Base-by-base conservation (phyloP, 768 basidiomycete species). In the Kwoniella europaea region DNA sequence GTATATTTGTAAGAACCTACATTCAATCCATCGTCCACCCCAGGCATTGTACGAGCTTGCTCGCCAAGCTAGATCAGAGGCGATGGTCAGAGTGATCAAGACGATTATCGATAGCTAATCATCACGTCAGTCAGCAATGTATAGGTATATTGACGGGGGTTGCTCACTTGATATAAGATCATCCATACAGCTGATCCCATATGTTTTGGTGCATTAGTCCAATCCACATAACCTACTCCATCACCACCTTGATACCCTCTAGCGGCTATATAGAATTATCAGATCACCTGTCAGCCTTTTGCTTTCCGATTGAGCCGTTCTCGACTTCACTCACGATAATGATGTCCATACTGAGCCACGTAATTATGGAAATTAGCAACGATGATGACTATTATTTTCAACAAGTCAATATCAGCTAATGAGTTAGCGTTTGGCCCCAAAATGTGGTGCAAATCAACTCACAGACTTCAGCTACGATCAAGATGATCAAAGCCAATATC, bases 161-260 rank as follows among this genome's bases (percentile, higher is more conserved):
- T 46, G 58, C 64, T 27, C 50, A 70, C 72, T 61, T 71, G 72
- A 35, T 63, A 70, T 9, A 68, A 59, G n/a, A 74, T 16, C 20
- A 61, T 67, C 72, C 69, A 74, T 27, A 74, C 55, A 9, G 59
- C 58, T 16, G 72, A 74, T 3, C 65, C 72, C 13, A 64, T 10
- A 42, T 73, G 72, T 35, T 71, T 74, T 4, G 73, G 73, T 13
- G 69, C 69, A 52, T 74, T 74, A 15, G 73, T 71, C 22, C 53
- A 71, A 20, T 43, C 65, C 10, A 74, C 73, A 18, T 71, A 52
- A 24, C 62, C 62, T 43, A 63, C 16, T 42, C 46, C 24, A 42
- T 50, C 16, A 46, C 62, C n/a, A 42, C 62, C 46, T 63, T 63
- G 62, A 63, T 63, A 18, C 62, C 43, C 62, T 29, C 24, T 22